Conservation (phyloP, 805 yeast species). For the Candida multigemmis region DNA sequence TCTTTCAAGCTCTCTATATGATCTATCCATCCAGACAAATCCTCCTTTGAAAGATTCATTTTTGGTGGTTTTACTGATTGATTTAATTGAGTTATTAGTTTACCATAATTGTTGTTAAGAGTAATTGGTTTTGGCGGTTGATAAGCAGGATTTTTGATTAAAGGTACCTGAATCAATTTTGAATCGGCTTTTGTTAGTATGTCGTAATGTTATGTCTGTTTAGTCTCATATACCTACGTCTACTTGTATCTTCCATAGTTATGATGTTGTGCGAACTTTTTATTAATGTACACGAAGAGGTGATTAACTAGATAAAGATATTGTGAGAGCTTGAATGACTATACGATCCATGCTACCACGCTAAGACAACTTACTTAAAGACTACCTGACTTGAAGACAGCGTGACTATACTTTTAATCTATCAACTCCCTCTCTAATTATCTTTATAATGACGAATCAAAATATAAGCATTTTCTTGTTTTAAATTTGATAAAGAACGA, state of each 20-base stretch:
- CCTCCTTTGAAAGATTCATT: slow-evolving; percentile 14
- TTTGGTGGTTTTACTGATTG: slow-evolving; percentile 29
- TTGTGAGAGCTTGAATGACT: background rate
- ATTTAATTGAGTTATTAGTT: slow-evolving; percentile 24
- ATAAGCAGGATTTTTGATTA: slow-evolving; percentile 41
- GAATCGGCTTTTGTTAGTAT: slow-evolving; percentile 32
- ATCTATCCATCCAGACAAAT: slow-evolving; percentile 17
- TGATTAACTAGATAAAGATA: background rate
- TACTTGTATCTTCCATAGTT: slow-evolving; percentile 13
- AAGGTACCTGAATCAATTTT: slow-evolving; percentile 43
- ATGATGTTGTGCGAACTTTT: slow-evolving; percentile 1
- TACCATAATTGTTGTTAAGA: slow-evolving; percentile 39
- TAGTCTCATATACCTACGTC: slow-evolving; percentile 10
- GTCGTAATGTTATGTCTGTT: too few species aligned
- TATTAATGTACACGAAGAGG: too few species aligned
- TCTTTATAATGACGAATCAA: slow-evolving; percentile 67
- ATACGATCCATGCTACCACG: too few species aligned
- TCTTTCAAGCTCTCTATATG: slow-evolving; percentile 10
- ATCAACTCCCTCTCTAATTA: slow-evolving; percentile 8
- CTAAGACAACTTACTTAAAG: too few species aligned
- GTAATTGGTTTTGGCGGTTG: slow-evolving; percentile 49
- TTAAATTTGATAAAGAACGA: slow-evolving; percentile 77
- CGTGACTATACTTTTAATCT: background rate
- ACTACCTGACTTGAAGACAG: too few species aligned
- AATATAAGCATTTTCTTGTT: slow-evolving; percentile 89